Conservation (phyloP, 805 yeast genomes). For the Clavispora carvajalis region DNA sequence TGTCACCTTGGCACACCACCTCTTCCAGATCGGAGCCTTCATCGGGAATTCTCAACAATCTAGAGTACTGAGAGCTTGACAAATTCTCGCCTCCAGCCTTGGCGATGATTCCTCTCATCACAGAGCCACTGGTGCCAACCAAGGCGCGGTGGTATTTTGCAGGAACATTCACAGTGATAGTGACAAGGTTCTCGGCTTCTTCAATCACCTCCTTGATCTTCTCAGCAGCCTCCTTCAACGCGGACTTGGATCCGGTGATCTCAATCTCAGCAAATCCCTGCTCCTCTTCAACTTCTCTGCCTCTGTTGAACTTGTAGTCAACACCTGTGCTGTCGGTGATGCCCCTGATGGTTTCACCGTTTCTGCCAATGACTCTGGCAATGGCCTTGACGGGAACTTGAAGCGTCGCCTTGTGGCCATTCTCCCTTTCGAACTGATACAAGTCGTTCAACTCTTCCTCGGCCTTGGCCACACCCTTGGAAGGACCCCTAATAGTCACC, state of each 20-base stretch:
- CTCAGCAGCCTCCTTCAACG: conserved; percentile 65
- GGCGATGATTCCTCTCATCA: conserved; percentile 64
- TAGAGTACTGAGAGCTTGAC: conserved; percentile 42
- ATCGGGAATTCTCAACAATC: conserved; percentile 65
- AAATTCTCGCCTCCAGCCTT: conserved; percentile 65
- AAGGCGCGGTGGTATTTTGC: conserved; percentile 69
- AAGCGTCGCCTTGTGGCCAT: conserved; percentile 64
- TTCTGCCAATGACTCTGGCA: conserved; percentile 83
- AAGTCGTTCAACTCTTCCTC: conserved; percentile 80
- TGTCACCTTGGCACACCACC: conserved; percentile 71
- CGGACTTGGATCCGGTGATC: conserved; percentile 72
- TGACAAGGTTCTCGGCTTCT: conserved; percentile 57
- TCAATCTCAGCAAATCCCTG: conserved; percentile 56
- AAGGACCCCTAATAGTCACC: conserved; percentile 77
- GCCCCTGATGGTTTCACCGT: conserved; percentile 77
- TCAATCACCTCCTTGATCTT: conserved; percentile 59
- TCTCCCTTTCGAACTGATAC: conserved; percentile 79
- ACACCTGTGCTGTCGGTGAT: conserved; percentile 68
- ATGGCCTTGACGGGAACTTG: conserved; percentile 69
- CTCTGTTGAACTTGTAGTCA: conserved; percentile 44
- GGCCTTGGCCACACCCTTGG: conserved; percentile 80
- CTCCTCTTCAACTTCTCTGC: conserved; percentile 40
- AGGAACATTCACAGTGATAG: conserved; percentile 58
- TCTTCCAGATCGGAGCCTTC: conserved; percentile 53
- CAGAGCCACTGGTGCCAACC: conserved; percentile 75